Evolutionary conservation across 495 filamentous ascomycete genomes (phyloP).

Genomic region (Penicillium angulare): DNA sequence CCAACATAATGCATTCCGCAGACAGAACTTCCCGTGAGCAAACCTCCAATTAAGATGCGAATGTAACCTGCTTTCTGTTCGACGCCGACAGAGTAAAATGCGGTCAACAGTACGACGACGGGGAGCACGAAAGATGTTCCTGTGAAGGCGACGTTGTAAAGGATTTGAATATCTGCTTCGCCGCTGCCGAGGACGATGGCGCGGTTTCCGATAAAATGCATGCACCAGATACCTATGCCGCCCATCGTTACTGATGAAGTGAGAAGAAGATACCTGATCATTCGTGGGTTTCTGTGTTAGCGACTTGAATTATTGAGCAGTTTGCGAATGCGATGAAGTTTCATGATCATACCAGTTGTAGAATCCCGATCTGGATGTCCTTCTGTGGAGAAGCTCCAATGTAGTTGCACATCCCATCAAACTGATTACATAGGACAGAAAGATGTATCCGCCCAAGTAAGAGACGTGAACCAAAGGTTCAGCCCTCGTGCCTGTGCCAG

Average conservation of each 20-base stretch:
- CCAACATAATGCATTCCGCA: constrained; percentile 92
- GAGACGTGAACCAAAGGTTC: constrained; percentile 22
- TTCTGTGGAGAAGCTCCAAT: constrained; percentile 76
- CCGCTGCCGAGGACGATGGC: constrained; percentile 69
- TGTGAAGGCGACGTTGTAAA: constrained; percentile 71
- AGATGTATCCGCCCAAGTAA: constrained; percentile 62
- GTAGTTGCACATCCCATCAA: constrained; percentile 73
- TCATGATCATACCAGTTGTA: constrained; percentile 61
- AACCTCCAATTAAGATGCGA: constrained; percentile 60
- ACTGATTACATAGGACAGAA: constrained; percentile 76
- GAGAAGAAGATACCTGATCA: constrained; percentile 64
- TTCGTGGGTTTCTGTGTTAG: too few species aligned
- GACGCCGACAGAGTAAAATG: constrained; percentile 65
- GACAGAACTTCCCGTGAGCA: constrained; percentile 68
- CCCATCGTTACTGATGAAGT: constrained; percentile 76
- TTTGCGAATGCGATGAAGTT: background rate
- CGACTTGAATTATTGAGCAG: background rate
- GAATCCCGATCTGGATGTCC: constrained; percentile 62
- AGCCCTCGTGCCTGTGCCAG: constrained; percentile 4
- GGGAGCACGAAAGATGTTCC: constrained; percentile 79
- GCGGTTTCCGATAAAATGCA: constrained; percentile 85
- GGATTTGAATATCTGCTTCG: constrained; percentile 60
- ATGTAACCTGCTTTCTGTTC: constrained; percentile 54
- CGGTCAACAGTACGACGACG: constrained; percentile 66
- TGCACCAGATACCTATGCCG: constrained; percentile 77